Conservation (phyloP, 2,329 filamentous ascomycete genomes). For the Colletotrichum shisoi region DNA sequence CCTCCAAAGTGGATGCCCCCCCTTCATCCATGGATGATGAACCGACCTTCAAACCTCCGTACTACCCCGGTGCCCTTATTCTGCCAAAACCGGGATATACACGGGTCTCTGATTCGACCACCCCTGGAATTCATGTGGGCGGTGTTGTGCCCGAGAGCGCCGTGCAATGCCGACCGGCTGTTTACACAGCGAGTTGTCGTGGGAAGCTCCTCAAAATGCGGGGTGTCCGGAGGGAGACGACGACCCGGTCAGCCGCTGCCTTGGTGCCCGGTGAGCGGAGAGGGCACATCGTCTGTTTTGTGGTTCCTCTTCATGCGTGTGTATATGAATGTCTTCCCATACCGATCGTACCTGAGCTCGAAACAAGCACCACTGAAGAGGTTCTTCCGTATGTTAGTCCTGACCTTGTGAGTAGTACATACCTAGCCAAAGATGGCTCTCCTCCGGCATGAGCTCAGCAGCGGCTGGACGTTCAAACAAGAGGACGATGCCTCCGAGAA, state of each 20-base stretch:
- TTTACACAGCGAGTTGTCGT: background rate
- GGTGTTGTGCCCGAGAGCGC: slow-evolving; percentile 7
- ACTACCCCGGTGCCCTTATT: background rate
- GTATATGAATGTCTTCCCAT: background rate
- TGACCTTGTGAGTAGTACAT: background rate
- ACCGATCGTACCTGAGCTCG: background rate
- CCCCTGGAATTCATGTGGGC: background rate
- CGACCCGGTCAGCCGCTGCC: background rate
- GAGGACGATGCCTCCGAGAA: slow-evolving; percentile 41
- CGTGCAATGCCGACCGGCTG: slow-evolving; percentile 13
- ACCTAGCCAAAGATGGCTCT: background rate
- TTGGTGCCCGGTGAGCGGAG: slow-evolving; percentile 2
- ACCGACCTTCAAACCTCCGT: slow-evolving; percentile 20
- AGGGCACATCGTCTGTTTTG: slow-evolving; percentile 5
- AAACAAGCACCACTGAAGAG: too few species aligned
- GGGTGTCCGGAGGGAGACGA: background rate
- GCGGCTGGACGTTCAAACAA: slow-evolving; percentile 45
- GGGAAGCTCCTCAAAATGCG: slow-evolving; percentile 34
- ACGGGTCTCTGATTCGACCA: slow-evolving; percentile 20
- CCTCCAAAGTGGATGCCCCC: background rate
- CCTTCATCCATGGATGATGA: background rate
- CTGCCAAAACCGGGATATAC: background rate
- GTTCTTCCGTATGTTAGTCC: too few species aligned
- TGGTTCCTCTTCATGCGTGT: background rate
- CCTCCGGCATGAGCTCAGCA: slow-evolving; percentile 31